Percentiles rank a stretch among this genome's conserved stretches.
Conservation (phyloP, 345 rosid genomes). For the Hibiscus mutabilis region DNA sequence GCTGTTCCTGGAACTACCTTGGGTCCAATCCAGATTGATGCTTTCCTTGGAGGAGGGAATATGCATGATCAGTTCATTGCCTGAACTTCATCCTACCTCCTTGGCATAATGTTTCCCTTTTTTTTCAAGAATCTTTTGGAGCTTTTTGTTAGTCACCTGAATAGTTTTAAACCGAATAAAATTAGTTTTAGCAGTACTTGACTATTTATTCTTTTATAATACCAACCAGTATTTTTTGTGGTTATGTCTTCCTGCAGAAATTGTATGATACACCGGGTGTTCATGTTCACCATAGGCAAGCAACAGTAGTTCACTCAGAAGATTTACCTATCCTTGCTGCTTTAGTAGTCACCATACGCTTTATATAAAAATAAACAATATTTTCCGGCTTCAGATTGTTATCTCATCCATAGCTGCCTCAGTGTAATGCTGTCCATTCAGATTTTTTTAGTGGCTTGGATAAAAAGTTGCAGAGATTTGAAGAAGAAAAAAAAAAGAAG, state of each 20-base stretch:
- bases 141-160: background rate
- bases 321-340: conserved; percentile 92
- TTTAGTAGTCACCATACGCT: too few species aligned
- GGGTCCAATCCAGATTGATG: conserved; percentile 88
- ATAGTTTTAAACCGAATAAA: background rate
- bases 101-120: background rate
- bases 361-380: too few species aligned
- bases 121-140: background rate
- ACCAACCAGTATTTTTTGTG: background rate
- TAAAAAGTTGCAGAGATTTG: too few species aligned
- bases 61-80: conserved; percentile 20
- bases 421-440: too few species aligned
- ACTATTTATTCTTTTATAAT: background rate
- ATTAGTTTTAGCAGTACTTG: background rate
- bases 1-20: conserved; percentile 99
- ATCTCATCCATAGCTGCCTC: too few species aligned
- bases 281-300: conserved; percentile 94
- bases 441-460: too few species aligned
- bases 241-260: conserved; percentile 42
- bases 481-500: too few species aligned
- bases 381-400: too few species aligned
- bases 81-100: conserved; percentile 4
- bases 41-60: conserved; percentile 95
- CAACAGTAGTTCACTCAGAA: conserved; percentile 85
- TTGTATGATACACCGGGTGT: conserved; percentile 90